Evolutionary conservation across 805 yeast genomes (phyloP), one percentile per base, ranked within the genome.

Genomic region (Ogataea trehalophila): DNA sequence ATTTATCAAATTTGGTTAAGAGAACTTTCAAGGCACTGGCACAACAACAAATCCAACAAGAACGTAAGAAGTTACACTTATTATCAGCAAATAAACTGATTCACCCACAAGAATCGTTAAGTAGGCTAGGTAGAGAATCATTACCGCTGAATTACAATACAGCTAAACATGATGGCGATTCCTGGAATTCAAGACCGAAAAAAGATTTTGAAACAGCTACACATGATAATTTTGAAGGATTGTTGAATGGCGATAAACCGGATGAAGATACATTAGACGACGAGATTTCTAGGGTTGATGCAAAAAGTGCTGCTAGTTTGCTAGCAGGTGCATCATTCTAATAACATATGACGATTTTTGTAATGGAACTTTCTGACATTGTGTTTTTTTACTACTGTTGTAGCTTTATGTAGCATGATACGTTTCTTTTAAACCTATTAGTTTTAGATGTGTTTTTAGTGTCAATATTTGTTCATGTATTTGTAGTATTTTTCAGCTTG

Each of bases 241-340:
- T 46, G 13, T 37, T 47, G 34, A 50, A 50, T 2, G 53, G 49
- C 4, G 56, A 43, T 33, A 46, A 26, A 1, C 23, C 40, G 8
- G 37, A 41, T 14, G 49, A 44, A 16, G 53, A 48, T 26, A 33
- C 39, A 6, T 60, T 50, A 4, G 59, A 48, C 6, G 67, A 54
- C 8, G 63, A 65, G 16, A 68, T 67, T 36, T 68, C 70, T 4
- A 71, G 68, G 5, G 77, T 89, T 5, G 92, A 88, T 65, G 95
- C 96, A 0, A 80, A 79, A 50, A 83, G 81, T 57, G 98, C 96
- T 1, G 97, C 96, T 0, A 72, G 80, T 34, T 57, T 92, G 37
- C 71, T 91, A 26, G 95, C 96, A 1, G 82, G 81, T 4, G 81
- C 92, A 2, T 80, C 87, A 4, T 87, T 87, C 56, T 81, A 63